Percentiles rank a stretch among this genome's conserved stretches.
Conservation (phyloP, 2,329 filamentous ascomycete genomes). For the Byssothecium circinans region DNA sequence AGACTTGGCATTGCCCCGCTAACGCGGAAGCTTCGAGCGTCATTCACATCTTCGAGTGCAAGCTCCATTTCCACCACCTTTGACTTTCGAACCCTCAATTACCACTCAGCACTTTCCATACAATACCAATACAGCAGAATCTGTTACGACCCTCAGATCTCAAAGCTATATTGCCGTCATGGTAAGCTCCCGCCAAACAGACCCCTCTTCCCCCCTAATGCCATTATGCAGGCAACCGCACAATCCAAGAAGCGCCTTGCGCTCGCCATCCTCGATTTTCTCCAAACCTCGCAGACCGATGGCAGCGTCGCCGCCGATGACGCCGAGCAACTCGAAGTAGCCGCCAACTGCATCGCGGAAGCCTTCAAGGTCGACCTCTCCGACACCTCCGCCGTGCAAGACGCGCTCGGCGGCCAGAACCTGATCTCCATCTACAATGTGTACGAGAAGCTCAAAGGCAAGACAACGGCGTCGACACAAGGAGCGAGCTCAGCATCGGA, state of each 20-base stretch:
- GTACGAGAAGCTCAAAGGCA: slow-evolving; percentile 89
- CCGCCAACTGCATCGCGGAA: slow-evolving; percentile 90
- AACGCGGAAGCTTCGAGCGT: too few relatives aligned
- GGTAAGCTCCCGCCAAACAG: not conserved
- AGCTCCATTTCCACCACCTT: too few relatives aligned
- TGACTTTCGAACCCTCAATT: too few relatives aligned
- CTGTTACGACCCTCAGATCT: not conserved
- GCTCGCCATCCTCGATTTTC: slow-evolving; percentile 96
- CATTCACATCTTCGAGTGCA: too few relatives aligned
- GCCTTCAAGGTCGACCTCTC: slow-evolving; percentile 92
- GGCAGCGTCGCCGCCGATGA: slow-evolving; percentile 88
- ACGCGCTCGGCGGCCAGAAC: slow-evolving; percentile 82
- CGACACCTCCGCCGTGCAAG: slow-evolving; percentile 70
- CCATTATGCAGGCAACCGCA: slow-evolving; percentile 36
- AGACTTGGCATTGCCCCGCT: too few relatives aligned
- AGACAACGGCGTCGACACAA: slow-evolving; percentile 53
- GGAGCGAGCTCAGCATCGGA: slow-evolving; percentile 46
- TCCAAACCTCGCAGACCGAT: slow-evolving; percentile 79
- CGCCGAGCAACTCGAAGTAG: slow-evolving; percentile 90
- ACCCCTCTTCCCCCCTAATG: not conserved
- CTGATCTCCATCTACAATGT: slow-evolving; percentile 90
- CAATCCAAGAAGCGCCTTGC: slow-evolving; percentile 81
- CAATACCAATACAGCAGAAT: not conserved
- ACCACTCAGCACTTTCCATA: not conserved
- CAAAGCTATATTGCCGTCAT: slow-evolving; percentile 1